Percentiles rank a stretch among this genome's conserved stretches.
These are phyloP conservation scores for Cymbidium sinense DNA, from an alignment of 106 monocot genomes.

Conservation along the genomic window DNA sequence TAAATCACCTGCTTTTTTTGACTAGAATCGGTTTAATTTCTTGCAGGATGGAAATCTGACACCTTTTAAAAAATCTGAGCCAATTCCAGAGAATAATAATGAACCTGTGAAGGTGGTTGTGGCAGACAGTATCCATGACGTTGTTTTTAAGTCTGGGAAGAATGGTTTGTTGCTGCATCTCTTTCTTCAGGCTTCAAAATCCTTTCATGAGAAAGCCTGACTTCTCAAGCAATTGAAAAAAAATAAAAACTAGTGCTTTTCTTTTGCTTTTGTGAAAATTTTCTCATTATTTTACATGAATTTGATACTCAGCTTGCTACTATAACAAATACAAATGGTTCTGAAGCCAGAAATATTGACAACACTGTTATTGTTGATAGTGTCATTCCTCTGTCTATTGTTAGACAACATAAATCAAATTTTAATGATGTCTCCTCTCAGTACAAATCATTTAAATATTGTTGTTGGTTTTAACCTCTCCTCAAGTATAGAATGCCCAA, in stretches of 20 bases:
- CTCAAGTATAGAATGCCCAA: too few relatives aligned
- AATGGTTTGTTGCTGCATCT: conserved; percentile 62
- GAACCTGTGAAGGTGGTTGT: conserved; percentile 92
- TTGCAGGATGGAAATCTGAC: conserved; percentile 72
- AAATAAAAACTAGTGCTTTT: too few relatives aligned
- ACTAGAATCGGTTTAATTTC: neutral
- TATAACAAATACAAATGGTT: too few relatives aligned
- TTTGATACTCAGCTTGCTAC: neutral
- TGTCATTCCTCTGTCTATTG: too few relatives aligned
- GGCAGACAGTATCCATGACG: conserved; percentile 55
- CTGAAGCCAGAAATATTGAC: too few relatives aligned
- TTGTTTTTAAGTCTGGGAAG: conserved; percentile 72
- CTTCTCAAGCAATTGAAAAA: neutral
- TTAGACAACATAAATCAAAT: too few relatives aligned
- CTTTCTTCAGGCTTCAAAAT: neutral
- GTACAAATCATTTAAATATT: too few relatives aligned
- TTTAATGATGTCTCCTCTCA: too few relatives aligned
- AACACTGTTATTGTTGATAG: too few relatives aligned
- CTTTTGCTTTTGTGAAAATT: too few relatives aligned
- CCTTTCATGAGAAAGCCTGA: neutral
- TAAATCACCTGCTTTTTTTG: neutral
- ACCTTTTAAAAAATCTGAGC: conserved; percentile 75
- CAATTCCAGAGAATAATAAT: conserved; percentile 78
- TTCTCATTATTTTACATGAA: too few relatives aligned
- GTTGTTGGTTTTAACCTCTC: too few relatives aligned